Evolutionary conservation across 2,329 filamentous ascomycete species (phyloP).

Genomic region (Endothia cerciana): DNA sequence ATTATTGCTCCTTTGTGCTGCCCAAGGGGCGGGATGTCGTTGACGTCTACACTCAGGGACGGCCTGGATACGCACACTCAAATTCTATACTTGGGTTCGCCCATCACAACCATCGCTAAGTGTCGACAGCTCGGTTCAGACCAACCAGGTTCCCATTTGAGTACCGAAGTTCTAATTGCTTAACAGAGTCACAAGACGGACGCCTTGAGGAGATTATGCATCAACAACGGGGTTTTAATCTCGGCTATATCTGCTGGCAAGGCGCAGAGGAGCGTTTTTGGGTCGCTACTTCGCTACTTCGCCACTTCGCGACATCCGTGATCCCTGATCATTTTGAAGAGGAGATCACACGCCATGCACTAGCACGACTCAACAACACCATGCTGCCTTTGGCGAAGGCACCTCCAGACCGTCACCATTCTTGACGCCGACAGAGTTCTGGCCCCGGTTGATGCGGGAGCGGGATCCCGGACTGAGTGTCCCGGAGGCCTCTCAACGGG

Average conservation of each 20-base stretch:
- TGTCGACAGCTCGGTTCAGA: too few relatives aligned
- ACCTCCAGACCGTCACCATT: too few relatives aligned
- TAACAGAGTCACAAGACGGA: slow-evolving; percentile 43
- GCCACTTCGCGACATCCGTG: slow-evolving; percentile 33
- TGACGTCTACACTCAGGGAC: slow-evolving; percentile 47
- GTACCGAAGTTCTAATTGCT: slow-evolving; percentile 35
- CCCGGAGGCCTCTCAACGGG: too few relatives aligned
- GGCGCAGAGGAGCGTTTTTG: neutral
- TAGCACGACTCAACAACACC: slow-evolving; percentile 39
- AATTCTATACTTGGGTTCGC: slow-evolving; percentile 58
- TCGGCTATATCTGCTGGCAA: slow-evolving; percentile 25
- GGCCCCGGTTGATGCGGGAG: too few relatives aligned
- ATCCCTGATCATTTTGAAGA: slow-evolving; percentile 44
- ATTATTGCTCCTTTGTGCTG: too few relatives aligned
- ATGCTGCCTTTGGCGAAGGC: too few relatives aligned
- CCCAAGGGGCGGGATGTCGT: slow-evolving; percentile 30
- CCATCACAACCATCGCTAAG: slow-evolving; percentile 41
- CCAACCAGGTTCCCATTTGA: too few relatives aligned
- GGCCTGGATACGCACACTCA: slow-evolving; percentile 58
- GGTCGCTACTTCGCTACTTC: slow-evolving; percentile 29
- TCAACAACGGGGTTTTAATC: slow-evolving; percentile 52
- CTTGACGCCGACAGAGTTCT: slow-evolving; percentile 65
- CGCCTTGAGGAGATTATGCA: slow-evolving; percentile 48
- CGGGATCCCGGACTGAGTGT: too few relatives aligned
- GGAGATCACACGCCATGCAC: slow-evolving; percentile 43